Conservation (phyloP, 805 yeast species). For the Saitoella complicata region DNA sequence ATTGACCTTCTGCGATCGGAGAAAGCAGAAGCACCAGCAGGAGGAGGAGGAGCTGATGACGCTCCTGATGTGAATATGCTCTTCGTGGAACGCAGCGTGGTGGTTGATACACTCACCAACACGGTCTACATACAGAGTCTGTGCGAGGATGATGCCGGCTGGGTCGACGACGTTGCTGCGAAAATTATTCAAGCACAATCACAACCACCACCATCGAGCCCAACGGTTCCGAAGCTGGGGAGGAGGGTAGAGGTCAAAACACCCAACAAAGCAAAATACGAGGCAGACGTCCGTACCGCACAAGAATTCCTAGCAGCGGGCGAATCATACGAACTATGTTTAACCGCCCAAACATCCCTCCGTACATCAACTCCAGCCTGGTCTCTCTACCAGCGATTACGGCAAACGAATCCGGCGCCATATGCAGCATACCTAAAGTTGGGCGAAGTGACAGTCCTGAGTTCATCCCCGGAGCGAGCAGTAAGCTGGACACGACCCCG, state of each 20-base stretch:
- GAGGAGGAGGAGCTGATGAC: background rate
- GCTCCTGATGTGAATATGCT: constrained; percentile 56
- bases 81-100: constrained; percentile 47
- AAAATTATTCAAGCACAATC: no score
- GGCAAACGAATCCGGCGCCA: constrained; percentile 75
- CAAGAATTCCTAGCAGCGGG: constrained; percentile 58
- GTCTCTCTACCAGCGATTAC: constrained; percentile 62
- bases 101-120: constrained; percentile 32
- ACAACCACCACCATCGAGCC: no score
- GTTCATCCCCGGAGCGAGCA: constrained; percentile 92
- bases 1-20: background rate
- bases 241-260: no score
- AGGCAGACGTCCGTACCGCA: constrained; percentile 40
- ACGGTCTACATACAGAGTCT: constrained; percentile 40
- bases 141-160: no score
- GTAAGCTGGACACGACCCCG: constrained; percentile 18
- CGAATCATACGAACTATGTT: constrained; percentile 84
- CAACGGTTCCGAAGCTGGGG: no score
- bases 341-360: constrained; percentile 41
- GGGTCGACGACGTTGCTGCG: no score
- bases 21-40: background rate
- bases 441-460: constrained; percentile 43
- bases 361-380: constrained; percentile 25
- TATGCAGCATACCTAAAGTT: constrained; percentile 69
- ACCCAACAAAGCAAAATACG: constrained; percentile 37